phyloP scores from a whole-genome alignment of 148 eudicot species.

The Rheum nobile region DNA sequence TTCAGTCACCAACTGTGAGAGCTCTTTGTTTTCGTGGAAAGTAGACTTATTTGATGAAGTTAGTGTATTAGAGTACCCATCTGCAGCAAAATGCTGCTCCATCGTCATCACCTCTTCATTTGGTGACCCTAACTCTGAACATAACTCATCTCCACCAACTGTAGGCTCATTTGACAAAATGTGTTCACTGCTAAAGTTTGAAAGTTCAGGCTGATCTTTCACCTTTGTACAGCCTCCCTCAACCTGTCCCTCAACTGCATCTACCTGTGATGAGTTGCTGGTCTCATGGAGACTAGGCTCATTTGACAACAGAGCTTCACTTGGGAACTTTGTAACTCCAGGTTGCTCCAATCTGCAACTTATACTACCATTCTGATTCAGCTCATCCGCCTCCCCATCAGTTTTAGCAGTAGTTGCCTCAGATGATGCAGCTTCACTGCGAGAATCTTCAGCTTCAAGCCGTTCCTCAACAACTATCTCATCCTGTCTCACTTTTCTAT shows the following conservation, averaged over 20 bases:
- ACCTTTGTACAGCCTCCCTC: not conserved
- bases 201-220: not conserved
- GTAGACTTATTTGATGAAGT: conserved; percentile 8
- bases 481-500: not conserved
- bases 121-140: not conserved
- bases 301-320: conserved; percentile 5
- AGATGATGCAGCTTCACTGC: not conserved
- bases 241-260: not conserved
- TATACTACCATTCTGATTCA: not conserved
- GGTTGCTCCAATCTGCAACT: conserved; percentile 12
- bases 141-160: conserved; percentile 7
- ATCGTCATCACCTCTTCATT: not conserved
- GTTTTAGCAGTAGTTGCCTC: not conserved
- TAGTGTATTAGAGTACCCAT: conserved; percentile 2
- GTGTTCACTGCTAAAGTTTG: not conserved
- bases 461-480: not conserved
- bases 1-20: not conserved
- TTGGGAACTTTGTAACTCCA: conserved; percentile 5
- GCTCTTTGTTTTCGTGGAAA: conserved; percentile 3
- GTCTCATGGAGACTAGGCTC: conserved; percentile 15
- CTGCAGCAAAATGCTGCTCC: conserved; percentile 6
- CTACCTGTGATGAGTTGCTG: conserved; percentile 7
- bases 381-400: conserved; percentile 7
- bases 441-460: not conserved
- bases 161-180: not conserved